Percentiles rank a stretch among this genome's conserved stretches.
These are phyloP conservation scores for Iris pallida DNA, from an alignment of 116 monocot genomes.

Conservation along the genomic window DNA sequence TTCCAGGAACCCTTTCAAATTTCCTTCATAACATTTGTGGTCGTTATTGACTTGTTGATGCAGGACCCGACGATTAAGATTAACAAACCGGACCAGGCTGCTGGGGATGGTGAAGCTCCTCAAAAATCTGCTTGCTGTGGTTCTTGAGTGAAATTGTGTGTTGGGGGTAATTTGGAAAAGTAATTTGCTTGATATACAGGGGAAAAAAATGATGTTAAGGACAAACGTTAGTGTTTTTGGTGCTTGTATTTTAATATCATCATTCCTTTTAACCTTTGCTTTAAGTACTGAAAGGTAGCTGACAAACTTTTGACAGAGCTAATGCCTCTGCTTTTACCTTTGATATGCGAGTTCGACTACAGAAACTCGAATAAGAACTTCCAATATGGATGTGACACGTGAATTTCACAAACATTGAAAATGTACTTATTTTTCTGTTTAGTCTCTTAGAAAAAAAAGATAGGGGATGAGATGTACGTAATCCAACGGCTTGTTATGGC, in stretches of 20 bases:
- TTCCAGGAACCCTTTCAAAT: too few relatives aligned
- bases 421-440: too few relatives aligned
- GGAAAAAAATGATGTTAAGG: background rate
- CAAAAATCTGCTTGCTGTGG: conserved; percentile 9
- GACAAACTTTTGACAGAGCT: too few relatives aligned
- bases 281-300: background rate
- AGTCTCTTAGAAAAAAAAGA: too few relatives aligned
- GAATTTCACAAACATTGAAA: too few relatives aligned
- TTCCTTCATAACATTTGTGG: too few relatives aligned
- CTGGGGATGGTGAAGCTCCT: conserved; percentile 6
- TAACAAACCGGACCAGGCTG: conserved; percentile 12
- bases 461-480: too few relatives aligned
- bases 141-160: background rate
- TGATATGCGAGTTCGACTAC: too few relatives aligned
- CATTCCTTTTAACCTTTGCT: background rate
- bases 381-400: too few relatives aligned
- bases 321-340: too few relatives aligned
- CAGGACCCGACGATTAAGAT: conserved; percentile 19
- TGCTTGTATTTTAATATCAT: background rate
- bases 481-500: too few relatives aligned
- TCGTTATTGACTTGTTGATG: background rate
- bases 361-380: too few relatives aligned
- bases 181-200: conserved; percentile 5
- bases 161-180: background rate
- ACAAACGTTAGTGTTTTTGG: background rate